Conservation (phyloP, 352 stramenopile species). For the Pythium aphanidermatum region DNA sequence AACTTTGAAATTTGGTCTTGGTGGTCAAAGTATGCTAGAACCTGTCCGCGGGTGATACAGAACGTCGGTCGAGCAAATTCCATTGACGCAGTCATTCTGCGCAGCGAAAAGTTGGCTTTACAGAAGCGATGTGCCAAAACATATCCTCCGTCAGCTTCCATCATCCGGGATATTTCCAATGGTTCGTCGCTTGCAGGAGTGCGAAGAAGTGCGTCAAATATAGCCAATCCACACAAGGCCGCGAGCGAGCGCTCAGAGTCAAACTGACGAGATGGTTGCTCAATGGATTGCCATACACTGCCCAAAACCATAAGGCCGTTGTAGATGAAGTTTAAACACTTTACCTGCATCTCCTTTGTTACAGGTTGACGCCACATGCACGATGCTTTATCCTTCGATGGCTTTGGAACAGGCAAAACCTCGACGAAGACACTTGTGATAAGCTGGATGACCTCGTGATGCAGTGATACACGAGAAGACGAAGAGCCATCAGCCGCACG, state of each 20-base stretch:
- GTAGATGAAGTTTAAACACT: slow-evolving; percentile 70
- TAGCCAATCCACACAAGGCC: slow-evolving; percentile 65
- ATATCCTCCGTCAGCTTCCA: slow-evolving; percentile 75
- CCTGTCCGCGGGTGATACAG: slow-evolving; percentile 57
- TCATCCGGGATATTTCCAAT: slow-evolving; percentile 76
- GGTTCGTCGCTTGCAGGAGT: slow-evolving; percentile 65
- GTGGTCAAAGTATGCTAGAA: slow-evolving; percentile 78
- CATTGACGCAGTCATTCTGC: slow-evolving; percentile 72
- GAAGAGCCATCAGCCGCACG: slow-evolving; percentile 82
- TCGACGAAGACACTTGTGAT: slow-evolving; percentile 79
- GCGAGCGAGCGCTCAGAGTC: slow-evolving; percentile 82
- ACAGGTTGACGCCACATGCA: slow-evolving; percentile 77
- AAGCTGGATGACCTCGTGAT: slow-evolving; percentile 86
- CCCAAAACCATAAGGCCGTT: slow-evolving; percentile 75
- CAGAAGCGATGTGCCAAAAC: slow-evolving; percentile 81
- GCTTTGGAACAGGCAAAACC: slow-evolving; percentile 66
- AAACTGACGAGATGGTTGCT: slow-evolving; percentile 81
- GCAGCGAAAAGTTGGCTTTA: slow-evolving; percentile 77
- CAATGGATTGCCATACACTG: slow-evolving; percentile 85
- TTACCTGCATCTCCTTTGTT: slow-evolving; percentile 73
- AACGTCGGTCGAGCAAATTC: slow-evolving; percentile 79
- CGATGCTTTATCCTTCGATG: slow-evolving; percentile 16
- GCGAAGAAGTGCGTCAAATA: slow-evolving; percentile 80
- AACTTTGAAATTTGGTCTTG: slow-evolving; percentile 48
- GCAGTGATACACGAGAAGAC: slow-evolving; percentile 84